Conservation (phyloP, 768 basidiomycete genomes). For the Auriscalpium microsporum region DNA sequence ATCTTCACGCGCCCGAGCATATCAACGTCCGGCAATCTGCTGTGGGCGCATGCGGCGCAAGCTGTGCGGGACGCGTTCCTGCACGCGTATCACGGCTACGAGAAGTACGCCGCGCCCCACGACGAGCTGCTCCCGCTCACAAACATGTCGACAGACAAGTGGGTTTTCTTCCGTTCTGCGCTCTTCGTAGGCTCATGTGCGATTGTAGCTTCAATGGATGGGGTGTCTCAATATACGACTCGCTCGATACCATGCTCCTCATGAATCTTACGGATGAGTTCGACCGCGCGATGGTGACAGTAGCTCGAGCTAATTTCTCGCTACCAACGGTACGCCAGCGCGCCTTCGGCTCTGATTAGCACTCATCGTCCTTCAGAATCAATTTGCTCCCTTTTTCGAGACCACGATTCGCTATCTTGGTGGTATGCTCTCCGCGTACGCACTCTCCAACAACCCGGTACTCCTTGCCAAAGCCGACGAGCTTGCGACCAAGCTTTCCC, state of each 20-base stretch:
- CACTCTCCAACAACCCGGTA: slow-evolving; percentile 54
- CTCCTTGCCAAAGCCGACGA: slow-evolving; percentile 65
- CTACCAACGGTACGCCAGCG: slow-evolving; percentile 30
- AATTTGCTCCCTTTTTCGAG: slow-evolving; percentile 29
- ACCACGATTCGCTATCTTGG: slow-evolving; percentile 91
- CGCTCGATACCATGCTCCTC: slow-evolving; percentile 76
- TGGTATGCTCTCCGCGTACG: slow-evolving; percentile 76
- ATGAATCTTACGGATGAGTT: slow-evolving; percentile 71
- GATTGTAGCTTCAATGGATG: slow-evolving; percentile 61
- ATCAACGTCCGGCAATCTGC: neutral
- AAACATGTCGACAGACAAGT: slow-evolving; percentile 41
- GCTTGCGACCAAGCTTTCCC: slow-evolving; percentile 59
- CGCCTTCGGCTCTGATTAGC: neutral
- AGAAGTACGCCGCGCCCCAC: slow-evolving; percentile 47
- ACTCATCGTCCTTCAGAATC: neutral
- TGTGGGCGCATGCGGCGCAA: slow-evolving; percentile 46
- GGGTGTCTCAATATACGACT: slow-evolving; percentile 72
- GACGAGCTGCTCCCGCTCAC: slow-evolving; percentile 57
- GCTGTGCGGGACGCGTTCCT: slow-evolving; percentile 54
- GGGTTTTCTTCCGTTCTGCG: slow-evolving; percentile 9
- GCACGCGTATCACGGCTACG: slow-evolving; percentile 64
- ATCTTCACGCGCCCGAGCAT: slow-evolving; percentile 10
- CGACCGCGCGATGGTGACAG: slow-evolving; percentile 46
- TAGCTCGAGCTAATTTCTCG: slow-evolving; percentile 40
- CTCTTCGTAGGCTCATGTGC: too few species aligned